These are phyloP conservation scores for Eucalyptus sideroxylon DNA, from an alignment of 345 rosid genomes.

Conservation along the genomic window DNA sequence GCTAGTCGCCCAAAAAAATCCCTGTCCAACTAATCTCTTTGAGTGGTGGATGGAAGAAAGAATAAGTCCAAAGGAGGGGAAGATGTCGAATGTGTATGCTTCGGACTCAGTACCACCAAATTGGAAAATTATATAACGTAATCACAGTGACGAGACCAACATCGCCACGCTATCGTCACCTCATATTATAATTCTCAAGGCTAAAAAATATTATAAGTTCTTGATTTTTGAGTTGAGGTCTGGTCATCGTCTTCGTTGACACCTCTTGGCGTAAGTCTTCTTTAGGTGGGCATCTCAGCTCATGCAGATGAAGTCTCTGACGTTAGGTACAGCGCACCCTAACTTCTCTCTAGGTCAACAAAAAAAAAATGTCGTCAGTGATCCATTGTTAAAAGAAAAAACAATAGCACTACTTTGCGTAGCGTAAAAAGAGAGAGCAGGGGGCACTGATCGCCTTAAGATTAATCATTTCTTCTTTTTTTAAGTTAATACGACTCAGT, in stretches of 20 bases:
- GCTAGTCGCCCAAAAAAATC: neutral
- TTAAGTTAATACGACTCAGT: neutral
- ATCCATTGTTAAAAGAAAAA: neutral
- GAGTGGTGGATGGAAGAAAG: neutral
- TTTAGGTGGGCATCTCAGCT: neutral
- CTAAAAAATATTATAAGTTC: neutral
- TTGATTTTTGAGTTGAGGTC: neutral
- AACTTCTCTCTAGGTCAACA: neutral
- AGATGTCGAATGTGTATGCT: neutral
- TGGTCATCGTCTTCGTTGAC: neutral
- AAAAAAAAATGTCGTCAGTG: neutral
- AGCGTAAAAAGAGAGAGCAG: neutral
- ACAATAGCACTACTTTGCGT: neutral
- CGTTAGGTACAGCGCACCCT: neutral
- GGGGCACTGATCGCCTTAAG: neutral
- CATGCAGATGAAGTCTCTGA: neutral
- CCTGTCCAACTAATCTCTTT: neutral
- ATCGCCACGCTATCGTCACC: neutral
- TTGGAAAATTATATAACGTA: neutral
- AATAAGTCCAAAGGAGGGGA: neutral
- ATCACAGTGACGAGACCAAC: neutral
- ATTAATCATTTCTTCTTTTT: neutral
- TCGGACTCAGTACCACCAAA: neutral
- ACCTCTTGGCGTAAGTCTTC: neutral
- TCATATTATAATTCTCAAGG: too few species aligned